Conservation (phyloP, 176 grass and related monocot genomes). For the Typha latifolia region DNA sequence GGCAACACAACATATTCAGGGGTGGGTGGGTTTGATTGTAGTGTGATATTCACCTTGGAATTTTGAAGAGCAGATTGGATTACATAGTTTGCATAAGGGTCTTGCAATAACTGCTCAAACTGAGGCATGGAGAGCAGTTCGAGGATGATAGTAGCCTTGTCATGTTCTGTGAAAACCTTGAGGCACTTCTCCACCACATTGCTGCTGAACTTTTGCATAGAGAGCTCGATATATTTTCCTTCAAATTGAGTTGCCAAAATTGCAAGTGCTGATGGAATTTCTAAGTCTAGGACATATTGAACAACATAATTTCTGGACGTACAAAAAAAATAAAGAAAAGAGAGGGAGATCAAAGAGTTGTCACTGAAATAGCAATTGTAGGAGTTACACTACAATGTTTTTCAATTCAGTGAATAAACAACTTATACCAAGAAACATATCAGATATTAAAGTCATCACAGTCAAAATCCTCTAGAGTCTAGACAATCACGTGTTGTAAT, state of each 20-base stretch:
- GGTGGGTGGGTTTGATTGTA: background rate
- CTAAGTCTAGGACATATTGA: constrained; percentile 56
- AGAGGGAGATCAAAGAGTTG: background rate
- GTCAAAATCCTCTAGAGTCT: too few species aligned
- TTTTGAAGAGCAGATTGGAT: constrained; percentile 58
- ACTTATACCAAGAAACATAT: too few species aligned
- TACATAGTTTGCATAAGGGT: constrained; percentile 85
- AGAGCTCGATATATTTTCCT: constrained; percentile 66
- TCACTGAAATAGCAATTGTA: background rate
- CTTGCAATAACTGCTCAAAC: constrained; percentile 76
- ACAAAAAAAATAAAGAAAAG: constrained; percentile 12
- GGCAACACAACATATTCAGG: background rate
- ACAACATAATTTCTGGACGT: constrained; percentile 82
- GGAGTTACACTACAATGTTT: background rate
- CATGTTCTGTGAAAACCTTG: constrained; percentile 45
- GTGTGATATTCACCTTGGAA: constrained; percentile 41
- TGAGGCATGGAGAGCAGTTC: constrained; percentile 48
- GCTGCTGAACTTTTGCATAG: constrained; percentile 88
- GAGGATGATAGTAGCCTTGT: constrained; percentile 44
- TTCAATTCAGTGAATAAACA: background rate
- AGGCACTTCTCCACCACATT: constrained; percentile 97
- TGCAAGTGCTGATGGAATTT: constrained; percentile 48
- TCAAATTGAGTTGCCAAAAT: constrained; percentile 58
- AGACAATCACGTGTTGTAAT: too few species aligned
- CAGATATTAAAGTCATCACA: too few species aligned